Base-by-base conservation (phyloP, 352 stramenopile genomes). In the Pythium rishiriense region DNA sequence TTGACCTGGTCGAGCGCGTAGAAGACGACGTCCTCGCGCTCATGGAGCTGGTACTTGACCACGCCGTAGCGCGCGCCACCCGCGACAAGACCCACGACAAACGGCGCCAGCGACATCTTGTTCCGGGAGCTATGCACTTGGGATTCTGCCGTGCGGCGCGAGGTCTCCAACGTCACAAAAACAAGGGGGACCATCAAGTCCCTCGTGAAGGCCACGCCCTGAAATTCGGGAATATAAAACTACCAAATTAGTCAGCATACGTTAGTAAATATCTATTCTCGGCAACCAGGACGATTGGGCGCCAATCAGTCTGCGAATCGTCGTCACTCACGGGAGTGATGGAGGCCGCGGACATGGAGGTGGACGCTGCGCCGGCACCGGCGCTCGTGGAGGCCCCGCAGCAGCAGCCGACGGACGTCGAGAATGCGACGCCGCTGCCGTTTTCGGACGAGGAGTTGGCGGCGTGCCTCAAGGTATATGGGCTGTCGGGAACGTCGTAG, bases 361-460 rank as follows among this genome's bases (percentile, higher is more conserved):
- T 43, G 37, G 37, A 43, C 37, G 37, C 37, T 17, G 37, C 37
- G 37, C 37, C 37, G 37, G 37, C 37, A 17, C 33, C 64, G 7
- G 45, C 60, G 22, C 35, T 31, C 19, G 26, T 29, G 39, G 37
- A 41, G 25, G 50, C 24, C 7, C 48, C 39, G 9, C 45, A 39
- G 46, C 52, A 60, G 24, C 19, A 53, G 41, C 11, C 48, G 11
- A 12, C 10, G 0, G 45, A 47, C 9, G 37, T 15, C 3, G 69
- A 69, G 29, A 42, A 76, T 0, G 70, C 35, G 9, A 48, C 62
- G 48, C 74, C 81, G 48, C 74, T 94, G 73, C 87, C 85, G 57
- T 92, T 96, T 70, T 78, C 77, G 19, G 73, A 90, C 5, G 82
- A 90, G 17, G 78, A 94, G 46, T 59, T 94, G 17, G 42, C 46